Evolutionary conservation across 441 rosid species (phyloP).

Genomic region (Adansonia gregorii): DNA sequence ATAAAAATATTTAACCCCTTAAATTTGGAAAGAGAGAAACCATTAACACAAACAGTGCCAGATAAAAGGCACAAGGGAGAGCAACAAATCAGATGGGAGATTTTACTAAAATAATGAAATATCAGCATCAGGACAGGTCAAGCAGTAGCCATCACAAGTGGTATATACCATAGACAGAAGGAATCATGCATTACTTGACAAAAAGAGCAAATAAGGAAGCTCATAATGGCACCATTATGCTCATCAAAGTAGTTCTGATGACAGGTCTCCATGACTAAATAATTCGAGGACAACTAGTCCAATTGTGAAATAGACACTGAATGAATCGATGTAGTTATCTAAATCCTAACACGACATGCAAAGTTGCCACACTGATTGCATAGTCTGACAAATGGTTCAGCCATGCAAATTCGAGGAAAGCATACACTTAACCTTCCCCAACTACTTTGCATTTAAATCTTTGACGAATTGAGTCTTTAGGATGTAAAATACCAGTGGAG

Average conservation of each 20-base stretch:
- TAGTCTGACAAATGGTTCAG: slow-evolving; percentile 13
- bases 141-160: neutral
- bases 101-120: neutral
- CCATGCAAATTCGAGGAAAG: slow-evolving; percentile 5
- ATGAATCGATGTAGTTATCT: neutral
- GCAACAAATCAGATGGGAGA: neutral
- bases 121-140: neutral
- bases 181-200: neutral
- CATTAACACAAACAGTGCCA: neutral
- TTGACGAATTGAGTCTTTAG: neutral
- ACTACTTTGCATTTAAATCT: neutral
- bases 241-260: slow-evolving; percentile 1
- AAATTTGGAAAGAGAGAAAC: slow-evolving; percentile 5
- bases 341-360: neutral
- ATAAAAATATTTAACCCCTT: slow-evolving; percentile 30
- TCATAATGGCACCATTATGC: slow-evolving; percentile 5
- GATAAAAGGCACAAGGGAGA: neutral
- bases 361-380: slow-evolving; percentile 2
- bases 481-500: neutral
- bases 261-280: slow-evolving; percentile 1
- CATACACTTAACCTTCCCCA: neutral
- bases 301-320: neutral
- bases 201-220: neutral
- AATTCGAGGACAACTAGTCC: slow-evolving; percentile 1
- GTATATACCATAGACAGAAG: slow-evolving; percentile 6